phyloP scores from a whole-genome alignment of 805 yeast genomes.

The Phaffomyces opuntiae region DNA sequence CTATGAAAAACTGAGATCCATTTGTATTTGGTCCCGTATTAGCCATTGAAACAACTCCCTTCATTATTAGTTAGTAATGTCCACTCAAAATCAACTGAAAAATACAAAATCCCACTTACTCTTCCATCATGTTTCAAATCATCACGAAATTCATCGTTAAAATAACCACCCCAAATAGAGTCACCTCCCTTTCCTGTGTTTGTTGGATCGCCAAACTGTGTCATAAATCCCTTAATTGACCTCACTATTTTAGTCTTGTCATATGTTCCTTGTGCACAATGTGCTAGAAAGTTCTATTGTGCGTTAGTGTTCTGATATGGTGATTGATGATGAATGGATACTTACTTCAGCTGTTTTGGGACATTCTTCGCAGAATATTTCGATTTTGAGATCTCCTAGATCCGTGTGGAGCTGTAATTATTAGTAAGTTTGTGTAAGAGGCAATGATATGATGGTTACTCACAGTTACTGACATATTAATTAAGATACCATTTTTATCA shows the following conservation, averaged over 20 bases:
- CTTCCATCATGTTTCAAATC: slow-evolving; percentile 57
- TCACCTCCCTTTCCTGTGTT: slow-evolving; percentile 74
- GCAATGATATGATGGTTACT: neutral
- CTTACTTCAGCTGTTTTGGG: slow-evolving; percentile 33
- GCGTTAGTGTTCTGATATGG: neutral
- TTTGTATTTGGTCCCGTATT: slow-evolving; percentile 62
- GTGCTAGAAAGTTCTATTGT: slow-evolving; percentile 35
- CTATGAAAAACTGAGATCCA: slow-evolving; percentile 63
- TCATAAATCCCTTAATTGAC: slow-evolving; percentile 62
- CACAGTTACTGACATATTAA: slow-evolving; percentile 19
- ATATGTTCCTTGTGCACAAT: slow-evolving; percentile 37
- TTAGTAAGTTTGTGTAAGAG: neutral
- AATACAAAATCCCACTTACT: slow-evolving; percentile 38
- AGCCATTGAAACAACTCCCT: slow-evolving; percentile 63
- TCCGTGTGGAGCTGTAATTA: slow-evolving; percentile 29
- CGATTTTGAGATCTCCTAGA: slow-evolving; percentile 32
- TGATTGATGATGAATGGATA: neutral
- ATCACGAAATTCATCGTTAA: slow-evolving; percentile 73
- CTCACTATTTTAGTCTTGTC: slow-evolving; percentile 59
- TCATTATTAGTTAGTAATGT: neutral
- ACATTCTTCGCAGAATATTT: slow-evolving; percentile 30
- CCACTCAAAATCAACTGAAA: too few relatives aligned
- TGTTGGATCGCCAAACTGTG: slow-evolving; percentile 87
- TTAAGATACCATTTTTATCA: too few relatives aligned
- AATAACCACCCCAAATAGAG: slow-evolving; percentile 70